phyloP scores from a whole-genome alignment of 192 early-diverging fungal species.

The Powellomyces hirtus region DNA sequence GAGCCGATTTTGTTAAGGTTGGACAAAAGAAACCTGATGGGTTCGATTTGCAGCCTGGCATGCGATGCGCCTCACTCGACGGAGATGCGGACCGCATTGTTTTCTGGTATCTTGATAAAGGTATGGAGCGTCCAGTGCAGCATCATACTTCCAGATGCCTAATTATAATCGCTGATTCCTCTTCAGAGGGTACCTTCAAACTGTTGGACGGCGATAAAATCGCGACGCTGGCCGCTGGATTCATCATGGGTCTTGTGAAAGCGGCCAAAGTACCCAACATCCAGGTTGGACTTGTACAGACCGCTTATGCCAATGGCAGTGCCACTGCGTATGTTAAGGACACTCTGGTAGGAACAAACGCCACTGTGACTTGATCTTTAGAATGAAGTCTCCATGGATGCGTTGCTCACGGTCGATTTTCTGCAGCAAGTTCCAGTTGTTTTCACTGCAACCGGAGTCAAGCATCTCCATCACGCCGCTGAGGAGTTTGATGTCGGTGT shows the following conservation, averaged over 20 bases:
- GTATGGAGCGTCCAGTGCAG: too few relatives aligned
- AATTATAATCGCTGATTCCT: neutral
- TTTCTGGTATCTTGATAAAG: conserved; percentile 85
- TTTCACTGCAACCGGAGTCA: conserved; percentile 96
- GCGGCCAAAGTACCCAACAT: conserved; percentile 74
- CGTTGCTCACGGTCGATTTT: too few relatives aligned
- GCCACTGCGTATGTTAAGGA: conserved; percentile 91
- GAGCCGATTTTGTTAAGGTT: conserved; percentile 98
- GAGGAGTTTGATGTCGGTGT: conserved; percentile 96
- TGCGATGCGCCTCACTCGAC: conserved; percentile 87
- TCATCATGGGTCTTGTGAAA: conserved; percentile 86
- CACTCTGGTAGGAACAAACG: conserved; percentile 59
- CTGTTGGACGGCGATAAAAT: conserved; percentile 99
- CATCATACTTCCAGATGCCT: neutral
- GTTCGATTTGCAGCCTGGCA: conserved; percentile 57
- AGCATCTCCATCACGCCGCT: conserved; percentile 98
- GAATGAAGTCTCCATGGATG: too few relatives aligned
- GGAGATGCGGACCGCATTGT: conserved; percentile 99
- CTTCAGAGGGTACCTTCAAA: conserved; percentile 70
- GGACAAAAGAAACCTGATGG: conserved; percentile 76
- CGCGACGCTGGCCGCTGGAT: conserved; percentile 88
- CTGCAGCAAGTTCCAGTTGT: conserved; percentile 85
- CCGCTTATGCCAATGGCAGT: conserved; percentile 98
- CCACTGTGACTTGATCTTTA: neutral
- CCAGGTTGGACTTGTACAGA: conserved; percentile 95